Conservation (phyloP, 345 rosid genomes). For the Dovyalis caffra region DNA sequence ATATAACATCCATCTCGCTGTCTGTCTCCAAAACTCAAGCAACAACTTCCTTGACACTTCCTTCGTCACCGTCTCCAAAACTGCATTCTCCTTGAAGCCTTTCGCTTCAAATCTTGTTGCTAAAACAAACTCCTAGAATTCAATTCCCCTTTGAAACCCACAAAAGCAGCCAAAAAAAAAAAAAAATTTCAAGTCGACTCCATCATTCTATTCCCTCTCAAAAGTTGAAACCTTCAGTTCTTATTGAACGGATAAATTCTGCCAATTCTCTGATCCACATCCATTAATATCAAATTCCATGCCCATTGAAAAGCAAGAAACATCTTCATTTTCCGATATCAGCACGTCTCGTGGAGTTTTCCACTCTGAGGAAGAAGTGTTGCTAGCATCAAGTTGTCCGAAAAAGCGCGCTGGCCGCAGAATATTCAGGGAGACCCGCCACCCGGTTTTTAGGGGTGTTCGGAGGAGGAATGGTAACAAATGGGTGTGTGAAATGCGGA, state of each 20-base stretch:
- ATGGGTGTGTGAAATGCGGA: conserved; percentile 77
- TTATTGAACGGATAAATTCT: conserved; percentile 10
- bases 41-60: too few relatives aligned
- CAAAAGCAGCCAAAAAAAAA: neutral
- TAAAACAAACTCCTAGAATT: too few relatives aligned
- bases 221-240: neutral
- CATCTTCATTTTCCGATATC: conserved; percentile 20
- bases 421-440: conserved; percentile 68
- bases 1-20: too few relatives aligned
- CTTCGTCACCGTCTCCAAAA: too few relatives aligned
- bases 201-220: neutral
- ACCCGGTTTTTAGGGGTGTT: conserved; percentile 68
- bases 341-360: neutral
- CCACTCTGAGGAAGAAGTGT: conserved; percentile 19
- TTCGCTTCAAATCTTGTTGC: too few relatives aligned
- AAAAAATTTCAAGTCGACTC: neutral
- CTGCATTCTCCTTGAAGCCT: too few relatives aligned
- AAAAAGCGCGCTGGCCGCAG: conserved; percentile 38
- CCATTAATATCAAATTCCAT: neutral
- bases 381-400: conserved; percentile 18
- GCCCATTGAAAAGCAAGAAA: conserved; percentile 4
- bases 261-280: conserved; percentile 2
- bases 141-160: neutral
- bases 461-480: conserved; percentile 52
- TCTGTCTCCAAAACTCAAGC: too few relatives aligned